phyloP scores from a whole-genome alignment of 2,329 filamentous ascomycete genomes.

The Beauveria australis region DNA sequence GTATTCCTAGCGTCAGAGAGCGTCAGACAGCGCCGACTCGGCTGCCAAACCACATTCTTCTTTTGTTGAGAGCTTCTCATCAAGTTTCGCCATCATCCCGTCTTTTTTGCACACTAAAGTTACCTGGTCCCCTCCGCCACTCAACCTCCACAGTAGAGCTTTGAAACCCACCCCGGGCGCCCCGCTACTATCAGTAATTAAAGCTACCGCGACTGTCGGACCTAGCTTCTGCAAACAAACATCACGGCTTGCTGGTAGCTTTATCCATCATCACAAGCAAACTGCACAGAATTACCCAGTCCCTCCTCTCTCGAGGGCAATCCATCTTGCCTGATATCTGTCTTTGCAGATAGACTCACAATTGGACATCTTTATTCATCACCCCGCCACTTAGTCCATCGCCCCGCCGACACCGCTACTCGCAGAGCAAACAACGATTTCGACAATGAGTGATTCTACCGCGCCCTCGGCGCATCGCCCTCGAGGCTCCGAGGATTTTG shows the following conservation, averaged over 20 bases:
- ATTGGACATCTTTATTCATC: neutral
- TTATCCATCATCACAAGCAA: neutral
- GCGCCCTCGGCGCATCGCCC: conserved; percentile 7
- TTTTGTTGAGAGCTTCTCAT: neutral
- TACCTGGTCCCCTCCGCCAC: neutral
- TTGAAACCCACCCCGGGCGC: neutral
- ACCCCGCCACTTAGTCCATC: conserved; percentile 3
- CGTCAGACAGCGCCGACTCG: neutral
- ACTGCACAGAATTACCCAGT: neutral
- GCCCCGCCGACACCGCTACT: conserved; percentile 10
- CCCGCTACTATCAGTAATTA: conserved; percentile 2
- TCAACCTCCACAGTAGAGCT: neutral
- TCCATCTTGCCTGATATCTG: neutral
- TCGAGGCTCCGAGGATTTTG: conserved; percentile 37
- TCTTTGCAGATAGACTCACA: neutral
- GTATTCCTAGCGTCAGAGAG: neutral
- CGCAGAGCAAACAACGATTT: neutral
- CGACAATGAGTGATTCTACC: conserved; percentile 8
- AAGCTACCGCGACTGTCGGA: neutral
- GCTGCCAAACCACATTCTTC: neutral
- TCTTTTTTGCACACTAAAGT: neutral
- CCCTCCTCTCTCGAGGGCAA: neutral
- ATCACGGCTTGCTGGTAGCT: neutral
- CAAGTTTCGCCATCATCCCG: neutral
- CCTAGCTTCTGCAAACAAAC: neutral